These are phyloP conservation scores for Starmerella roubikii DNA, from an alignment of 805 yeast genomes.

Conservation along the genomic window DNA sequence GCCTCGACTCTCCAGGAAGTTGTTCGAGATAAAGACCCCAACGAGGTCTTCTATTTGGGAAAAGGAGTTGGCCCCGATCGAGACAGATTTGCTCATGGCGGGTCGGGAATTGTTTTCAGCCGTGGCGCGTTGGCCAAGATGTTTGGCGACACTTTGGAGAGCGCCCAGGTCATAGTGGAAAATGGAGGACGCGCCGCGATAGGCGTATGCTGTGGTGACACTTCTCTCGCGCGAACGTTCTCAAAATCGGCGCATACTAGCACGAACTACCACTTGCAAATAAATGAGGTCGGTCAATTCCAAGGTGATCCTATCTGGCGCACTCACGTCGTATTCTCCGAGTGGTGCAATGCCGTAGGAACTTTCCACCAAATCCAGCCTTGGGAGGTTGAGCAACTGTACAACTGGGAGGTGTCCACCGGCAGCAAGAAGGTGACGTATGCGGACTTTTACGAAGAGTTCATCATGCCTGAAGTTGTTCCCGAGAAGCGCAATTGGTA, in stretches of 20 bases:
- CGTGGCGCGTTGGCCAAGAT: conserved; percentile 23
- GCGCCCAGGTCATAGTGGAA: conserved; percentile 4
- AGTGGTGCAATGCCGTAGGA: conserved; percentile 24
- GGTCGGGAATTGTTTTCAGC: conserved; percentile 27
- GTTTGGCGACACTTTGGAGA: conserved; percentile 17
- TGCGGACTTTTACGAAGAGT: conserved; percentile 25
- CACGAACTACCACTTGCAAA: too few relatives aligned
- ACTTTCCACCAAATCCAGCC: conserved; percentile 26
- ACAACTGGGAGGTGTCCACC: conserved; percentile 18
- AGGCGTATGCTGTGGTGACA: conserved; percentile 28
- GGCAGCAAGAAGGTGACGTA: conserved; percentile 17
- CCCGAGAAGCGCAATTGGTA: conserved; percentile 22
- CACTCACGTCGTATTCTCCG: conserved; percentile 9
- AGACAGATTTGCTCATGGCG: conserved; percentile 30
- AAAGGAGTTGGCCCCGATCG: conserved; percentile 15
- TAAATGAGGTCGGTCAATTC: conserved; percentile 18
- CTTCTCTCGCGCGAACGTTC: conserved; percentile 22
- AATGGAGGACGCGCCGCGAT: conserved; percentile 18
- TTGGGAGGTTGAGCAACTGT: conserved; percentile 24
- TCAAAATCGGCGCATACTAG: conserved; percentile 12
- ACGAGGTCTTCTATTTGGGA: conserved; percentile 25
- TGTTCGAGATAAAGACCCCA: conserved; percentile 20
- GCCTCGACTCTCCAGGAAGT: conserved; percentile 22
- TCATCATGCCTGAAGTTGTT: conserved; percentile 23
- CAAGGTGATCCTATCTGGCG: conserved; percentile 25